These are phyloP conservation scores for Neocucurbitaria cava DNA, from an alignment of 2,329 filamentous ascomycete genomes.

Conservation along the genomic window DNA sequence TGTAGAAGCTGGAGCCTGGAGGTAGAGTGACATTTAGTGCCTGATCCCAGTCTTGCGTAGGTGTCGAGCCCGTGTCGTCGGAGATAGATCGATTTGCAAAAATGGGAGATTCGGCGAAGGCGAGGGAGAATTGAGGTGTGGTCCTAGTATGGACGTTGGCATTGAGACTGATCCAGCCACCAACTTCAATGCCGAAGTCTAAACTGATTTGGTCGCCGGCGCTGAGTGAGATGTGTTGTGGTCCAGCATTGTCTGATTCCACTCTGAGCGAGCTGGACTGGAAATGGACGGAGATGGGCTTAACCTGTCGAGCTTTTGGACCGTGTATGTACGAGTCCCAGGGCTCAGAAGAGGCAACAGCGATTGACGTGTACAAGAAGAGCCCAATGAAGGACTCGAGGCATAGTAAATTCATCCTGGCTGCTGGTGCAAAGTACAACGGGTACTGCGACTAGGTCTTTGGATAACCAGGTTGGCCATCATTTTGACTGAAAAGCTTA, in stretches of 20 bases:
- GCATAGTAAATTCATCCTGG: background rate
- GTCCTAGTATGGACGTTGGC: background rate
- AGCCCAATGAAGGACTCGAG: background rate
- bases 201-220: conserved; percentile 12
- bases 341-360: conserved; percentile 2
- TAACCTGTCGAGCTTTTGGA: conserved; percentile 13
- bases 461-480: background rate
- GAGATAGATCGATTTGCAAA: conserved; percentile 19
- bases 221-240: conserved; percentile 1
- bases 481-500: background rate
- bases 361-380: background rate
- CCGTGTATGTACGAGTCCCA: conserved; percentile 18
- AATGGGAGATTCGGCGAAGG: conserved; percentile 20
- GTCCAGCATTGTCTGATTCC: conserved; percentile 11
- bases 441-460: background rate
- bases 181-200: conserved; percentile 20
- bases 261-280: conserved; percentile 13
- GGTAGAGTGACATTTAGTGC: conserved; percentile 15
- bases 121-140: conserved; percentile 16
- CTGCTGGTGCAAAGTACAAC: background rate
- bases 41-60: conserved; percentile 18
- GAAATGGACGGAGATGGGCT: conserved; percentile 10
- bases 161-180: conserved; percentile 19
- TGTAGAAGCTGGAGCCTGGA: conserved; percentile 5
- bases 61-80: conserved; percentile 18